Evolutionary conservation across 345 rosid species (phyloP), one percentile per base, ranked within the genome.

Genomic region (Moringa oleifera): DNA sequence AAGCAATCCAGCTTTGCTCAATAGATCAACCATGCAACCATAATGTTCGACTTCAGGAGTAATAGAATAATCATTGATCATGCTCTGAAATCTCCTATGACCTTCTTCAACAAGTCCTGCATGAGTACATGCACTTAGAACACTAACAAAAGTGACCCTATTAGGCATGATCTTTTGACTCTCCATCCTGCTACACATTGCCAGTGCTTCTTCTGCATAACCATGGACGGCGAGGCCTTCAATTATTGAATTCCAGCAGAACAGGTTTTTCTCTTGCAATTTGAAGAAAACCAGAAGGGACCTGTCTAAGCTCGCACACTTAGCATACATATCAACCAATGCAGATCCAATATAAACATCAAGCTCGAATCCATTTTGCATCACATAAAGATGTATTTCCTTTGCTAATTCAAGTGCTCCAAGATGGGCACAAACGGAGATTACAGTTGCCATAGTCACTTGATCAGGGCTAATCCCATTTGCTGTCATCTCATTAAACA

Each of bases 321-420:
- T 91, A 0, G 96, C 85, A 55, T 91, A 91, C 96, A 89, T 89
- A 71, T 91, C 90, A 24, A 89, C 72, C 55, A 91, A 37, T 11
- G 91, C 88, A 57, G 98, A 91, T 11, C 96, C 98, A 60, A 86
- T 76, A 49, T 79, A 86, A 28, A 86, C 96, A 75, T 88, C 96
- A 31, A 88, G 67, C 58, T 78, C 37, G 71, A 91, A 83, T 59
- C 74, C 77, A 31, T 68, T 78, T 65, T 67, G 78, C 72, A 75
- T 53, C 15, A 76, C 67, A 71, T 75, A 91, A 49, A 72, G 62
- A 75, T 91, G 98, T 68, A 88, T 83, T 68, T 77, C 77, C 64
- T 75, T 83, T 5, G 90, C 96, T 9, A 77, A 53, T 2, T 81
- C 87, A 55, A 91, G 75, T 16, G 85, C 81, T 18, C 98, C 96